Percentiles rank a stretch among this genome's conserved stretches.
phyloP scores from a whole-genome alignment of 495 filamentous ascomycete genomes.

The Penicillium psychrofluorescens region DNA sequence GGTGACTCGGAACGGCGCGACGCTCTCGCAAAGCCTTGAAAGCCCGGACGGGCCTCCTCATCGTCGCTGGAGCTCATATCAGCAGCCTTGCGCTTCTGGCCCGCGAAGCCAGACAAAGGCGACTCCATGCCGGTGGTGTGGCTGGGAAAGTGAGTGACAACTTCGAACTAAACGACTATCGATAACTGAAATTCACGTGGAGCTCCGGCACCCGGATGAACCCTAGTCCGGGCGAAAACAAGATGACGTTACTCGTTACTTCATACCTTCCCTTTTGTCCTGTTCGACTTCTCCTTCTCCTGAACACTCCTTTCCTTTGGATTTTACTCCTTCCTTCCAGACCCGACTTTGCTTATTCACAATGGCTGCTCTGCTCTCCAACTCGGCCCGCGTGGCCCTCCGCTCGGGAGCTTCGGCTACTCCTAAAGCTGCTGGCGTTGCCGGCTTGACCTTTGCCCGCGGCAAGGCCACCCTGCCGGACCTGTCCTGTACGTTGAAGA shows the following conservation, averaged over 20 bases:
- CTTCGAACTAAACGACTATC: too few species aligned
- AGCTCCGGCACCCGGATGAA: conserved; percentile 9
- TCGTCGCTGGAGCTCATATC: conserved; percentile 38
- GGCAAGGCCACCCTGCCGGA: conserved; percentile 92
- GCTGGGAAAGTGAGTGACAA: too few species aligned
- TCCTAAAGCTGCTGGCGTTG: conserved; percentile 44
- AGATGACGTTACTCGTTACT: conserved; percentile 27
- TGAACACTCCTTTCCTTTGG: conserved; percentile 1
- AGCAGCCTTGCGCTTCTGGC: conserved; percentile 36
- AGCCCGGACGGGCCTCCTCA: conserved; percentile 30
- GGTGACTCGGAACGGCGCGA: conserved; percentile 36
- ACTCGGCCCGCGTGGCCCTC: conserved; percentile 46
- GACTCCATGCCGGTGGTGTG: conserved; percentile 22
- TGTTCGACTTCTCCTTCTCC: conserved; percentile 4
- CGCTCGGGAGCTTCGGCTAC: conserved; percentile 45
- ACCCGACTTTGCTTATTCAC: conserved; percentile 8
- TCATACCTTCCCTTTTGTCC: conserved; percentile 13
- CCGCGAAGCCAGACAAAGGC: conserved; percentile 21
- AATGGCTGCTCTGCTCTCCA: conserved; percentile 54
- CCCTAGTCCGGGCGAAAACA: conserved; percentile 15
- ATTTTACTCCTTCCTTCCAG: background rate
- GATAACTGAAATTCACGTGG: conserved; percentile 16
- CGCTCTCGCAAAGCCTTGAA: conserved; percentile 31
- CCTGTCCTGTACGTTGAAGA: conserved; percentile 67
- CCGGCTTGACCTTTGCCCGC: conserved; percentile 66